phyloP scores from a whole-genome alignment of 2,329 filamentous ascomycete genomes.

The Pseudogymnoascus sp. region DNA sequence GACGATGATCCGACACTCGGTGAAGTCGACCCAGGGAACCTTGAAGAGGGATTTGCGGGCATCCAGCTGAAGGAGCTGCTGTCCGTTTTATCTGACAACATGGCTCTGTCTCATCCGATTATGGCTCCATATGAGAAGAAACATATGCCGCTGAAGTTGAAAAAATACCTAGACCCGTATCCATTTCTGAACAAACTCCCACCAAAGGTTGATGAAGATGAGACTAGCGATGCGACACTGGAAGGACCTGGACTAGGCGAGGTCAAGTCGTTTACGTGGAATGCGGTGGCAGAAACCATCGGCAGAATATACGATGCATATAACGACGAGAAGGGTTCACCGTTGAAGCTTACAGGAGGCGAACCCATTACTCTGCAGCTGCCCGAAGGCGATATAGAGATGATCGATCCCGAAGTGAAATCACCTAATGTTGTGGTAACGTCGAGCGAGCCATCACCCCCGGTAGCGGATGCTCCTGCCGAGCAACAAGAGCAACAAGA shows the following conservation, averaged over 20 bases:
- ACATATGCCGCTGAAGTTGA: conserved; percentile 42
- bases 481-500: not conserved
- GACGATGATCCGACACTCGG: conserved; percentile 57
- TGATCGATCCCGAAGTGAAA: not conserved
- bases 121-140: conserved; percentile 49
- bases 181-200: conserved; percentile 39
- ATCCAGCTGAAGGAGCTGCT: conserved; percentile 52
- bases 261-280: conserved; percentile 19
- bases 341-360: not conserved
- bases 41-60: conserved; percentile 55
- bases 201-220: not conserved
- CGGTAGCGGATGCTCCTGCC: not conserved
- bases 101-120: conserved; percentile 51
- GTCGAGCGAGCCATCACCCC: not conserved
- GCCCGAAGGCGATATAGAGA: conserved; percentile 15
- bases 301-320: conserved; percentile 15
- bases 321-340: not conserved
- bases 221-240: not conserved
- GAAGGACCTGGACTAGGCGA: conserved; percentile 11
- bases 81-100: conserved; percentile 43
- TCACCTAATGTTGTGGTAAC: not conserved
- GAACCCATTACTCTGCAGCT: conserved; percentile 18
- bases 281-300: conserved; percentile 22
- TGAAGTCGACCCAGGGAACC: conserved; percentile 53
- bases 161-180: conserved; percentile 51